Conservation (phyloP, 2,329 filamentous ascomycete genomes). For the Monosporascus sp. region DNA sequence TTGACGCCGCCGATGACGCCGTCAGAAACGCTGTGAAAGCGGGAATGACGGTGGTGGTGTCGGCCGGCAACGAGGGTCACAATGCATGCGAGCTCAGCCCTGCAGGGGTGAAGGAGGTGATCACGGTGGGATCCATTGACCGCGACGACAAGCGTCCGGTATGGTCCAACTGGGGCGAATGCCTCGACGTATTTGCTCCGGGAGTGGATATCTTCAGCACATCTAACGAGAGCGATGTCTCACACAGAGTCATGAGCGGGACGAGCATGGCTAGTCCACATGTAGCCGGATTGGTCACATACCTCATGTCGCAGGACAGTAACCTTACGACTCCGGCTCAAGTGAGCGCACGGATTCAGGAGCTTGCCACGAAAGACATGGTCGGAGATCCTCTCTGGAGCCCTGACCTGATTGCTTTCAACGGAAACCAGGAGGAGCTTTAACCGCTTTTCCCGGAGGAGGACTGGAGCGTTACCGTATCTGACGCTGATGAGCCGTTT, state of each 20-base stretch:
- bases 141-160: conserved; percentile 13
- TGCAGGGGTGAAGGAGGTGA: conserved; percentile 16
- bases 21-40: conserved; percentile 12
- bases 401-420: conserved; percentile 22
- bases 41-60: conserved; percentile 22
- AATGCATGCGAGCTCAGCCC: conserved; percentile 20
- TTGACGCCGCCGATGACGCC: conserved; percentile 14
- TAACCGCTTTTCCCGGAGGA: neutral
- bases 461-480: neutral
- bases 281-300: conserved; percentile 20
- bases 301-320: conserved; percentile 18
- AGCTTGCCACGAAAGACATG: conserved; percentile 15
- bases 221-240: conserved; percentile 11
- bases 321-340: conserved; percentile 8
- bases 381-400: conserved; percentile 17
- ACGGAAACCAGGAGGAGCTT: conserved; percentile 16
- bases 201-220: conserved; percentile 19
- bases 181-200: conserved; percentile 21
- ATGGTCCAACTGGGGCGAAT: conserved; percentile 22
- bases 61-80: conserved; percentile 20
- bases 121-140: conserved; percentile 22
- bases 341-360: conserved; percentile 10
- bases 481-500: no score
- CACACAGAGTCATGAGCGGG: conserved; percentile 14
- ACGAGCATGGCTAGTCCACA: conserved; percentile 25